Conservation (phyloP, 1,139 yeast genomes). For the Tardiomyces digboiensis region DNA sequence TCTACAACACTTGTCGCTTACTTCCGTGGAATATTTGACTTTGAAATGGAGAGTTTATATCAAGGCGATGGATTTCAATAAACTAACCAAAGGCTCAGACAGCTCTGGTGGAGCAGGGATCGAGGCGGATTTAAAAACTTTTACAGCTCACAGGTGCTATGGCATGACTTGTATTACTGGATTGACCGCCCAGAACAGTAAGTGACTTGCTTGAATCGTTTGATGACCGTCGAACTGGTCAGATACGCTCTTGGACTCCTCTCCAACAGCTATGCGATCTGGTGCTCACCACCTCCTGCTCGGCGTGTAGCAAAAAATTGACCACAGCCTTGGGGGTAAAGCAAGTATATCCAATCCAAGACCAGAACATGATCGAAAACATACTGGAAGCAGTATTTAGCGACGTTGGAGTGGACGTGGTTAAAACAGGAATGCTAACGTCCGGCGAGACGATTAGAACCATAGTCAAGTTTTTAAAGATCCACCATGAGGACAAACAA, state of each 20-base stretch:
- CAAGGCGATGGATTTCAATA: no score
- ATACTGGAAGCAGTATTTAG: constrained; percentile 47
- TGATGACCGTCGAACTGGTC: no score
- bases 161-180: constrained; percentile 79
- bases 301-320: background rate
- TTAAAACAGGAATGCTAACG: constrained; percentile 77
- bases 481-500: constrained; percentile 25
- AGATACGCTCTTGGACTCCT: no score
- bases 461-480: constrained; percentile 31
- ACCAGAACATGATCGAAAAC: constrained; percentile 33
- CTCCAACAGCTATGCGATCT: no score
- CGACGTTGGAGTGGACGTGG: constrained; percentile 59
- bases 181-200: constrained; percentile 68
- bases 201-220: constrained; percentile 2
- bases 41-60: no score
- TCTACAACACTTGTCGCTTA: no score
- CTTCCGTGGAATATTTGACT: no score
- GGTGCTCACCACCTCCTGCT: no score
- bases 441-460: constrained; percentile 47
- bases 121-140: constrained; percentile 85
- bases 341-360: constrained; percentile 36
- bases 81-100: constrained; percentile 59
- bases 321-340: constrained; percentile 37
- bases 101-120: constrained; percentile 94
- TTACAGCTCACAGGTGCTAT: constrained; percentile 69